Evolutionary conservation across 1,284 basidiomycete species (phyloP).

Genomic region (Phaffia rhodozyma): DNA sequence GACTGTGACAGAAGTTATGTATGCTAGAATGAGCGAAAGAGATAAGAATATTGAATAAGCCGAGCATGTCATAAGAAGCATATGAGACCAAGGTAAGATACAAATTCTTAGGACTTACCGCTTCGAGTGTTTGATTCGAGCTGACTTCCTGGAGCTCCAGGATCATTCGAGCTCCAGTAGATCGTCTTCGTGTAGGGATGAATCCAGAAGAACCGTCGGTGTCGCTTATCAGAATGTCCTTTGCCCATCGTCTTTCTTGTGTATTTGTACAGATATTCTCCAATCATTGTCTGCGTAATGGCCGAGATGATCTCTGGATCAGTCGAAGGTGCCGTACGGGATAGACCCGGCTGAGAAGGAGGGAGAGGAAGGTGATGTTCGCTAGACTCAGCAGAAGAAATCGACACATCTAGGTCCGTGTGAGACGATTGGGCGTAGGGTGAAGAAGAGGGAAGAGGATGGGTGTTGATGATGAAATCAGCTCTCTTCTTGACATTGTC

Average conservation of each 20-base stretch:
- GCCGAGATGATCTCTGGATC: slow-evolving; percentile 84
- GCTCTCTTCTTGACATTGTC: slow-evolving; percentile 31
- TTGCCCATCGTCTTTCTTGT: slow-evolving; percentile 83
- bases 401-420: slow-evolving; percentile 21
- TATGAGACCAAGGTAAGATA: not conserved
- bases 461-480: slow-evolving; percentile 19
- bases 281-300: slow-evolving; percentile 99
- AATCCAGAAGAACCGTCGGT: slow-evolving; percentile 97
- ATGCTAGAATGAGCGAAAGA: slow-evolving; percentile 50
- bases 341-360: not conserved
- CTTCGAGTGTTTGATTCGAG: slow-evolving; percentile 36
- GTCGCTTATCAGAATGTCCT: slow-evolving; percentile 78
- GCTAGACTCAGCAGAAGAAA: slow-evolving; percentile 28
- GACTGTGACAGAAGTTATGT: slow-evolving; percentile 79
- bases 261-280: slow-evolving; percentile 97
- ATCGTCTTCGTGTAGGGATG: slow-evolving; percentile 97
- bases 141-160: slow-evolving; percentile 73
- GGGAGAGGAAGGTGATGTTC: slow-evolving; percentile 17
- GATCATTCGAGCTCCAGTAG: slow-evolving; percentile 94
- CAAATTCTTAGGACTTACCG: slow-evolving; percentile 48
- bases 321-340: slow-evolving; percentile 41
- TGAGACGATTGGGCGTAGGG: slow-evolving; percentile 22
- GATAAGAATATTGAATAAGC: not conserved
- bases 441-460: slow-evolving; percentile 12
- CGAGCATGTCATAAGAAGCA: not conserved